Base-by-base conservation (phyloP, 495 filamentous ascomycete genomes). In the Neurospora intermedia region DNA sequence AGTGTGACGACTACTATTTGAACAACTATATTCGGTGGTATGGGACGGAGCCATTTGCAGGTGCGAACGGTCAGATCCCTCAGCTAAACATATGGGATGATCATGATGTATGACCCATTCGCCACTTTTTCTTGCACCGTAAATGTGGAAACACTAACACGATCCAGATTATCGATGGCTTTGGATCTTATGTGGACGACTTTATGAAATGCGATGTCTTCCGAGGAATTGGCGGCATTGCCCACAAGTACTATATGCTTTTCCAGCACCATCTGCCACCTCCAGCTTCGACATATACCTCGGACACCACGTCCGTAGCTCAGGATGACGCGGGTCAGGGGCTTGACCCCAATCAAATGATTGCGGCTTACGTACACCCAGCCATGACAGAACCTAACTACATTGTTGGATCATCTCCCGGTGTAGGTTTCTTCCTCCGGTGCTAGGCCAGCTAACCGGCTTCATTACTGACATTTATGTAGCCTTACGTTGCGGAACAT, bases 11-110 rank as follows among this genome's bases (percentile, higher is more conserved):
- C 6, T 98, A 91, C 81, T 98, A 98, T 78, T 91, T 92, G 77
- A 86, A 93, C 48, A 97, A 97, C 81, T 97, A 98, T 76, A 86
- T 94, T 38, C 81, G 86, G 41, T 98, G 95, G 95, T 98, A 96
- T 78, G 85, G 86, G 43, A 91, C 87, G 18, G 90, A 94, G 76
- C 92, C 94, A 0, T 98, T 97, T 82, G 90, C 92, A 6, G 82
- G 85, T 16, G 93, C 92, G 43, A 98, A 97, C 76, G 91, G 88
- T 15, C 90, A 92, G 77, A 98, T 98, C 77, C 89, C 95, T 1
- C 93, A 97, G 81, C 80, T 98, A 78, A 97, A 97, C 79, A 91
- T 97, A 54, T 98, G 95, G 94, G 94, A 97, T 80, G 93, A 97
- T 77, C 94, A 97, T 79, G 90, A 91, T 82, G 88, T 85, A 71